Evolutionary conservation across 2,329 filamentous ascomycete genomes (phyloP), one percentile per base, ranked within the genome.

Genomic region (Paraphoma chrysanthemicola): DNA sequence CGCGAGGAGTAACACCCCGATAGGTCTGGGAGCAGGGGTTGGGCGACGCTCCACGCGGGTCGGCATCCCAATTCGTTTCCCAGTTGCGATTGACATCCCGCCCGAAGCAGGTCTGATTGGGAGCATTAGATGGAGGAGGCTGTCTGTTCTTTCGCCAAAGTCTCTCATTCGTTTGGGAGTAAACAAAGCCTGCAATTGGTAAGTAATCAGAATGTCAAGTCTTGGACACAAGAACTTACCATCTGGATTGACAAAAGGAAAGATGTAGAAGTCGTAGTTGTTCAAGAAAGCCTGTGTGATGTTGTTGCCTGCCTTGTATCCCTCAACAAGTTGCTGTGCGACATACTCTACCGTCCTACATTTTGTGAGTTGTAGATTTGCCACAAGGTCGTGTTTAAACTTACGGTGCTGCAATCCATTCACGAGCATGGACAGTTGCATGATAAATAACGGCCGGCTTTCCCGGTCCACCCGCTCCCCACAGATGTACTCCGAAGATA

Each of bases 341-440:
- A 74, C 58, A 33, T 73, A 74, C 47, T 74, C 71, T 9, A 72
- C 45, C 6, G 60, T 59, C 8, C 49, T 51, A 12, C 6, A 11
- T 55, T 64, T 11, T 4, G 10, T 41, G 2, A 10, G 8, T 17
- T 57, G 16, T 48, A 28, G 17, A 9, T 48, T 38, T 12, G n/a
- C 2, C 16, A 44, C 11, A 45, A 0, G 16, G 16, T 44, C 9
- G 2, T 11, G 14, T 4, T 8, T 41, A 12, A 31, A 41, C 46
- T 55, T 50, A 82, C 82, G 76, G 83, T 7, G 72, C 65, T 9
- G 64, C 50, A 14, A 74, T 72, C 71, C 72, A 74, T 47, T 74
- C 71, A 49, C 71, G 56, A 10, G 72, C 72, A 28, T 75, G 71
- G 0, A 74, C 71, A 6, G 67, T 73, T 3, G 66, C 70, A 30